Conservation (phyloP, 345 rosid genomes). For the Eucalyptus viminalis region DNA sequence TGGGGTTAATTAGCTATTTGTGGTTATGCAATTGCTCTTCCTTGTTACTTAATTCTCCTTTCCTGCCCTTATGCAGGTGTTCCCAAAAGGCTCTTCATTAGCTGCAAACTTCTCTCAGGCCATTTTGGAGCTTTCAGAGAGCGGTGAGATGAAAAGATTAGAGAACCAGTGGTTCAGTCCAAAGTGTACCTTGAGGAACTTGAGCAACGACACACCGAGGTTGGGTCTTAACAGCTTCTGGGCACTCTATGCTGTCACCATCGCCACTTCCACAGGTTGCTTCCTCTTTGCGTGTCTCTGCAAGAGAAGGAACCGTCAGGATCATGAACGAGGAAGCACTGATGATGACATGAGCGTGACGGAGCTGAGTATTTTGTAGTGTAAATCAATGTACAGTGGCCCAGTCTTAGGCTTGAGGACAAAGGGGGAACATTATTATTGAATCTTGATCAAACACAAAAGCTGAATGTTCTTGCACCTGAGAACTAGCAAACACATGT, state of each 20-base stretch:
- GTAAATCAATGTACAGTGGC: not conserved
- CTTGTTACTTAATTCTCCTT: not conserved
- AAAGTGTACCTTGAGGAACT: conserved; percentile 2
- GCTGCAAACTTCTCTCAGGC: conserved; percentile 30
- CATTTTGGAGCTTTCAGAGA: conserved; percentile 23
- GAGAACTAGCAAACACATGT: not conserved
- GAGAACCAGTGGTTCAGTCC: conserved; percentile 20
- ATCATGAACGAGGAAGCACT: not conserved
- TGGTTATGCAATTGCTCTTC: not conserved
- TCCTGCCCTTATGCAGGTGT: conserved; percentile 9
- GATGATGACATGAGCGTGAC: not conserved
- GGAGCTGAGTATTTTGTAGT: not conserved
- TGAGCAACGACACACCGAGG: not conserved
- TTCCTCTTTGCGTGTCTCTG: conserved; percentile 1
- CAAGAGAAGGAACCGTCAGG: not conserved
- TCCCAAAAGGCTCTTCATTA: conserved; percentile 36
- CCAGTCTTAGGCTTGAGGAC: not conserved
- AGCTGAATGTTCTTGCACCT: not conserved
- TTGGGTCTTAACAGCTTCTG: conserved; percentile 28
- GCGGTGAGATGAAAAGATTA: conserved; percentile 7
- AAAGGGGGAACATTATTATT: not conserved
- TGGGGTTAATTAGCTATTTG: not conserved
- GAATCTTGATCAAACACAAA: not conserved
- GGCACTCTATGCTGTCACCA: conserved; percentile 23
- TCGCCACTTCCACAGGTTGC: conserved; percentile 21